These are phyloP conservation scores for Dictyostelium capitatum DNA, from an alignment of 78 protist genomes.

Conservation along the genomic window DNA sequence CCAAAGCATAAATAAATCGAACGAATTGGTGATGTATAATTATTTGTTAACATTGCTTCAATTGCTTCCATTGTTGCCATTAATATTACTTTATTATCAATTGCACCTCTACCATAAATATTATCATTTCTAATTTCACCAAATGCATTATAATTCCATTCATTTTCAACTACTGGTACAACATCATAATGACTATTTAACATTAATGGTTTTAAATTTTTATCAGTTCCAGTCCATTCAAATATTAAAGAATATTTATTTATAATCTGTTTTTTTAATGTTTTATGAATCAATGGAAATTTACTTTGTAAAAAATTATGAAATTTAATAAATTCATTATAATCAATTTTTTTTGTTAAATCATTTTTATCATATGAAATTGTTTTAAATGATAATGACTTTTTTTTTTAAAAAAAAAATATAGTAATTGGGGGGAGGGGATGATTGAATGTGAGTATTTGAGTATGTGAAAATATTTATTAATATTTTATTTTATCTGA, in stretches of 20 bases:
- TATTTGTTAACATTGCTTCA: constrained; percentile 12
- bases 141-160: constrained; percentile 45
- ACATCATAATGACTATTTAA: constrained; percentile 62
- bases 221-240: constrained; percentile 56
- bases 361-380: constrained; percentile 35
- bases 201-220: constrained; percentile 39
- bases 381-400: constrained; percentile 55
- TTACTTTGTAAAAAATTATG: background rate
- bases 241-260: constrained; percentile 18
- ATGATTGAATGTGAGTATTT: no score
- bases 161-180: constrained; percentile 12
- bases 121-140: constrained; percentile 30
- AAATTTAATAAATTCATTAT: constrained; percentile 7
- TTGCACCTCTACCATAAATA: constrained; percentile 66
- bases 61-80: constrained; percentile 50
- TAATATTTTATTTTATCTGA: no score
- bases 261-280: background rate
- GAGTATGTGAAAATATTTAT: no score
- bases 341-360: background rate
- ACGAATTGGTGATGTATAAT: constrained; percentile 21
- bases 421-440: no score
- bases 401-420: background rate
- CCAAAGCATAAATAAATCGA: constrained; percentile 50
- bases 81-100: constrained; percentile 47
- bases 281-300: constrained; percentile 27